phyloP scores from a whole-genome alignment of 169 alveolate species.

The Theileria annulata region DNA sequence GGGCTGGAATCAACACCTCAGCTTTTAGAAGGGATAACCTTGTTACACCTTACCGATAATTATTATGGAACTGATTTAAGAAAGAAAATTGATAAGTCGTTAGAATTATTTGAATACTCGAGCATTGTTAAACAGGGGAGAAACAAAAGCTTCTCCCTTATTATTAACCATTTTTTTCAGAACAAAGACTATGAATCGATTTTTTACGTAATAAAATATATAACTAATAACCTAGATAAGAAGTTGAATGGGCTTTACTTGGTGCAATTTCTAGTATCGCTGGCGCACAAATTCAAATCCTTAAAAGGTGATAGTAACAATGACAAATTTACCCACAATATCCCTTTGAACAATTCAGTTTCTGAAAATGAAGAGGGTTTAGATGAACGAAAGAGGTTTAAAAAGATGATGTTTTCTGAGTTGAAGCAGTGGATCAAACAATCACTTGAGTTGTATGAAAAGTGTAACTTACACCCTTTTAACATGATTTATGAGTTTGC shows the following conservation, averaged over 20 bases:
- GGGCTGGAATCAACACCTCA: background rate
- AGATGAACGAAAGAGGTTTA: background rate
- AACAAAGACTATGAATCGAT: background rate
- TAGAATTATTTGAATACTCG: background rate
- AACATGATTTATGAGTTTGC: conserved; percentile 7
- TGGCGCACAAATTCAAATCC: background rate
- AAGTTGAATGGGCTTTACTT: background rate
- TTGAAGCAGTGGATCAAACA: conserved; percentile 1
- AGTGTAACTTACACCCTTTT: conserved; percentile 5
- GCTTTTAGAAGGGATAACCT: conserved; percentile 5
- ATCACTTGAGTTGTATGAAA: background rate
- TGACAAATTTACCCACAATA: no score
- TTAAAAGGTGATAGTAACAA: no score
- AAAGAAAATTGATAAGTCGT: background rate
- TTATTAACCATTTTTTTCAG: background rate
- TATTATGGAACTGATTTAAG: background rate
- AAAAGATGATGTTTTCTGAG: background rate
- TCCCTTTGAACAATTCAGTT: no score
- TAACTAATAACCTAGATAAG: background rate
- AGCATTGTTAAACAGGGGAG: background rate
- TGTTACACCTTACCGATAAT: background rate
- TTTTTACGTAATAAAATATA: background rate
- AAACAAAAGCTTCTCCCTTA: background rate
- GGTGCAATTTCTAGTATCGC: background rate
- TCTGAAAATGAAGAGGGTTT: no score